Evolutionary conservation across 1,139 yeast genomes (phyloP).

Genomic region (Pneumocystis carinii): DNA sequence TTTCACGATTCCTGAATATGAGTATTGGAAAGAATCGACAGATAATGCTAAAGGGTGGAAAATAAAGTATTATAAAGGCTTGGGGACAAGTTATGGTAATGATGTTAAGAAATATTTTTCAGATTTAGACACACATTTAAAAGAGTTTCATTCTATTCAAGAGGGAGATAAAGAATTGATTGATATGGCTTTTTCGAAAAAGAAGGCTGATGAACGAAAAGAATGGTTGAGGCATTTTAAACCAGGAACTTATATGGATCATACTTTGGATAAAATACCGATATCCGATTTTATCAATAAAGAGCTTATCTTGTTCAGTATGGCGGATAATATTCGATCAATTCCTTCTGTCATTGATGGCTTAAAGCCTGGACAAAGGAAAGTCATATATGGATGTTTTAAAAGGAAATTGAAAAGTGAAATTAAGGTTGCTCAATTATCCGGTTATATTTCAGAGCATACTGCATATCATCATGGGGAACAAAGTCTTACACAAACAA

Average conservation of each 20-base stretch:
- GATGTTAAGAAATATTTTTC: slow-evolving; percentile 87
- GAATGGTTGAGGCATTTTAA: slow-evolving; percentile 84
- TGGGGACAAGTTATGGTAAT: slow-evolving; percentile 75
- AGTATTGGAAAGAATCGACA: slow-evolving; percentile 76
- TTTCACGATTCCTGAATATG: slow-evolving; percentile 93
- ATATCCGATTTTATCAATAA: slow-evolving; percentile 89
- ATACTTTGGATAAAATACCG: slow-evolving; percentile 62
- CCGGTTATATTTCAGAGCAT: slow-evolving; percentile 76
- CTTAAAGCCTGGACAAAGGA: slow-evolving; percentile 93
- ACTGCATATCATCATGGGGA: slow-evolving; percentile 98
- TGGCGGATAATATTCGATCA: slow-evolving; percentile 93
- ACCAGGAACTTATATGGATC: slow-evolving; percentile 89
- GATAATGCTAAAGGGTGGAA: slow-evolving; percentile 70
- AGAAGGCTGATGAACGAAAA: slow-evolving; percentile 92
- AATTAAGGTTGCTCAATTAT: slow-evolving; percentile 80
- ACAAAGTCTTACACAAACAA: slow-evolving; percentile 69
- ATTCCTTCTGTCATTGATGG: slow-evolving; percentile 93
- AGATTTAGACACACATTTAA: slow-evolving; percentile 72
- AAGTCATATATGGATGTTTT: slow-evolving; percentile 77
- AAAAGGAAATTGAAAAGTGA: slow-evolving; percentile 64
- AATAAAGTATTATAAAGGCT: slow-evolving; percentile 93
- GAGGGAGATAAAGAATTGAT: slow-evolving; percentile 68
- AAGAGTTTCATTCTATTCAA: slow-evolving; percentile 67
- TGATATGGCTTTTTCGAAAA: slow-evolving; percentile 88
- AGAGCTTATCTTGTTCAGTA: slow-evolving; percentile 82